phyloP scores from a whole-genome alignment of 768 basidiomycete species.

The Coprinellus micaceus region DNA sequence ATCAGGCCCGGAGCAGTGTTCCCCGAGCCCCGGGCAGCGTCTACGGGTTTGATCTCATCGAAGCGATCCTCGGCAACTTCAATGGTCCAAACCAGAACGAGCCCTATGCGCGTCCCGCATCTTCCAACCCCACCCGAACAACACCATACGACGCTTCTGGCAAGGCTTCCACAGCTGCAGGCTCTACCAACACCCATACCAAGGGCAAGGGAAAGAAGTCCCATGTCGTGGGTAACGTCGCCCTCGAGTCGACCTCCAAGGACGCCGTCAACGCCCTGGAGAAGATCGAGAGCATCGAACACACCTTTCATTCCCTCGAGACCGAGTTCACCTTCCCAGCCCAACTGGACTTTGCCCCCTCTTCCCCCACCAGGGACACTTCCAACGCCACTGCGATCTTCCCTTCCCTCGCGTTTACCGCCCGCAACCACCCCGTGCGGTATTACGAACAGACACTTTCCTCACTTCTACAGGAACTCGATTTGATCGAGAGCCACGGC shows the following conservation, averaged over 20 bases:
- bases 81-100: no score
- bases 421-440: slow-evolving; percentile 56
- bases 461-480: slow-evolving; percentile 52
- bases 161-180: no score
- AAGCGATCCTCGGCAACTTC: no score
- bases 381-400: slow-evolving; percentile 18
- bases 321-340: slow-evolving; percentile 38
- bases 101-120: no score
- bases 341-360: slow-evolving; percentile 38
- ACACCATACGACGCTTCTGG: no score
- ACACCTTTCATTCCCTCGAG: slow-evolving; percentile 35
- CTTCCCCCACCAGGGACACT: slow-evolving; percentile 24
- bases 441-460: slow-evolving; percentile 61
- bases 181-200: no score
- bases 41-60: neutral
- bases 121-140: no score
- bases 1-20: no score
- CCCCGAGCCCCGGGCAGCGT: no score
- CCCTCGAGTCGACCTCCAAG: slow-evolving; percentile 17
- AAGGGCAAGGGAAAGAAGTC: slow-evolving; percentile 37
- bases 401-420: slow-evolving; percentile 51
- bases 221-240: no score
- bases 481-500: slow-evolving; percentile 59
- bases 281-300: slow-evolving; percentile 38
- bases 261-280: slow-evolving; percentile 34